These are phyloP conservation scores for Neurospora africana DNA, from an alignment of 495 filamentous ascomycete genomes.

Conservation along the genomic window DNA sequence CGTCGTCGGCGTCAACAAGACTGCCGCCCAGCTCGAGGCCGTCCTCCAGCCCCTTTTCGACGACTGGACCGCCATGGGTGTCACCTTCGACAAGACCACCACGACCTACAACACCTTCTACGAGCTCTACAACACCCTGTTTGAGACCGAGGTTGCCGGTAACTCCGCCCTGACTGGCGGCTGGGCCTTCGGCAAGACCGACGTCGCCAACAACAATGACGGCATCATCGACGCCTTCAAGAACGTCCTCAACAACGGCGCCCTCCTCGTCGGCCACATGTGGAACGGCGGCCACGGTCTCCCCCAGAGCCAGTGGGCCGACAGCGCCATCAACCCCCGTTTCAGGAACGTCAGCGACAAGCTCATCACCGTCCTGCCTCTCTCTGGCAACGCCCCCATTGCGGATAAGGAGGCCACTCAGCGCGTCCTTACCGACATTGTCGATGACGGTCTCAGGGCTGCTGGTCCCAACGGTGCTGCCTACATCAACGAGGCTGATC, in stretches of 20 bases:
- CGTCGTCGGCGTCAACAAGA: constrained; percentile 35
- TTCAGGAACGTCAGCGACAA: constrained; percentile 39
- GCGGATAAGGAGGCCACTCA: constrained; percentile 28
- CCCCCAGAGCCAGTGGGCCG: constrained; percentile 18
- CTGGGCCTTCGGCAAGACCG: constrained; percentile 31
- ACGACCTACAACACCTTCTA: constrained; percentile 33
- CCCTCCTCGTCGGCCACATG: constrained; percentile 39
- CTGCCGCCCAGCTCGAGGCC: constrained; percentile 25
- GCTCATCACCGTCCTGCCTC: constrained; percentile 32
- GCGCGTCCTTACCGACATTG: constrained; percentile 28
- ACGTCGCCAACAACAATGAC: constrained; percentile 31
- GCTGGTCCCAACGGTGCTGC: constrained; percentile 31
- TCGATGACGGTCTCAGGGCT: constrained; percentile 35
- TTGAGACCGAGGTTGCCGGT: constrained; percentile 35
- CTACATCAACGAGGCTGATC: constrained; percentile 42
- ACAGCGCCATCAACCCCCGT: constrained; percentile 28
- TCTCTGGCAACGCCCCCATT: constrained; percentile 23
- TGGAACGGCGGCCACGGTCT: constrained; percentile 35
- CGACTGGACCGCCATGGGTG: constrained; percentile 27
- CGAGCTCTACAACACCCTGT: constrained; percentile 37
- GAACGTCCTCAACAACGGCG: constrained; percentile 22
- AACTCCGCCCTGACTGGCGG: constrained; percentile 35
- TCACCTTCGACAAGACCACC: constrained; percentile 23
- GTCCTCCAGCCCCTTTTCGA: constrained; percentile 36
- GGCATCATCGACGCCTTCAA: constrained; percentile 32